A percentile compares a stretch with the other conserved stretches of the same genome.
These are phyloP conservation scores for Hyaloperonospora brassicae DNA, from an alignment of 352 stramenopile genomes.

Conservation along the genomic window DNA sequence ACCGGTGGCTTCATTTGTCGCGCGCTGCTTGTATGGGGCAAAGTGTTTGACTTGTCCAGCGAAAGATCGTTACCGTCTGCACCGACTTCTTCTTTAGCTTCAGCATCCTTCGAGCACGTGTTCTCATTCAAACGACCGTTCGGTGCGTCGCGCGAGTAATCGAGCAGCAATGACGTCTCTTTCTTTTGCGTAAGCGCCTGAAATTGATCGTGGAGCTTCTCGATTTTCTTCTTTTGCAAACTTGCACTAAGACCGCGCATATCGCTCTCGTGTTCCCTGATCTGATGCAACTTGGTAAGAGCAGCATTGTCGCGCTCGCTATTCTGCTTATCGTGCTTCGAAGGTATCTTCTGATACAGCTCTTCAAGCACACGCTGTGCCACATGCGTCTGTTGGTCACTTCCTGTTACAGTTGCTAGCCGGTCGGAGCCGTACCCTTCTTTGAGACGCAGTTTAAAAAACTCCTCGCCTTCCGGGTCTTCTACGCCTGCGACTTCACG, in stretches of 20 bases:
- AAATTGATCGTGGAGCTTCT: constrained; percentile 75
- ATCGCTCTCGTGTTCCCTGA: constrained; percentile 63
- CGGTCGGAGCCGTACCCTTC: constrained; percentile 79
- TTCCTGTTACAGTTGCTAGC: constrained; percentile 32
- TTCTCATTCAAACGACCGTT: constrained; percentile 25
- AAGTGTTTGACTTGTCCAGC: constrained; percentile 10
- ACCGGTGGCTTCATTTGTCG: constrained; percentile 22
- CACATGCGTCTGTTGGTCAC: constrained; percentile 46
- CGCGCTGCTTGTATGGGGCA: constrained; percentile 17
- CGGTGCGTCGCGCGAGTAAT: constrained; percentile 35
- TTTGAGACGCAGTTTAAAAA: constrained; percentile 83
- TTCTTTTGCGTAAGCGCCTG: constrained; percentile 73
- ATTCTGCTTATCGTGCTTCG: constrained; percentile 37
- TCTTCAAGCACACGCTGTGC: constrained; percentile 71
- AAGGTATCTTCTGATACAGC: constrained; percentile 37
- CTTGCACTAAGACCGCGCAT: constrained; percentile 64
- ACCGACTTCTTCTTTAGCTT: constrained; percentile 25
- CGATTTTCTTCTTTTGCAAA: constrained; percentile 79
- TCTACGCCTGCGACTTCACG: constrained; percentile 86
- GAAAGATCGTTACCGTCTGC: constrained; percentile 7
- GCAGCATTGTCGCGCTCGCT: constrained; percentile 27
- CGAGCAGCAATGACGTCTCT: constrained; percentile 57
- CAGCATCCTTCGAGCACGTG: constrained; percentile 11
- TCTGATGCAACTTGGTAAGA: constrained; percentile 40
- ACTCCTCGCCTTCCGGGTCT: constrained; percentile 84